A percentile compares a stretch with the other conserved stretches of the same genome.
Conservation (phyloP, 129 eudicot genomes). For the Centrapalus pauciflorus region DNA sequence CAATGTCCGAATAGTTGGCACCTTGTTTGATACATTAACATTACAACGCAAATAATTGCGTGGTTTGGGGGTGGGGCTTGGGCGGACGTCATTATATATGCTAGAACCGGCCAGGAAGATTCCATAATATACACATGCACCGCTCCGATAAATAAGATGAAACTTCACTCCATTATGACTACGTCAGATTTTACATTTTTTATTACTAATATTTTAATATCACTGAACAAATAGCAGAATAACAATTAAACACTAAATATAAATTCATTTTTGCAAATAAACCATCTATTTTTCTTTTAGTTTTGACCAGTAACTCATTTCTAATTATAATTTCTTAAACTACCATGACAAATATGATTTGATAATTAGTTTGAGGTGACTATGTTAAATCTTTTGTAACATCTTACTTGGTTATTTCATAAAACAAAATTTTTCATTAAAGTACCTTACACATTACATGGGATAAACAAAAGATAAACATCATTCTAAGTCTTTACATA, state of each 20-base stretch:
- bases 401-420: too few relatives aligned
- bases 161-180: slow-evolving; percentile 17
- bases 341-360: too few relatives aligned
- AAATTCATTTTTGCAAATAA: too few relatives aligned
- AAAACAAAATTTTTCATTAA: too few relatives aligned
- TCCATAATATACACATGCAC: slow-evolving; percentile 25
- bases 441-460: too few relatives aligned
- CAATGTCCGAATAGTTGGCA: not conserved
- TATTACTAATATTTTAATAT: not conserved
- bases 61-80: slow-evolving; percentile 11
- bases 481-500: too few relatives aligned
- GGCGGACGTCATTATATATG: not conserved
- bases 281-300: too few relatives aligned
- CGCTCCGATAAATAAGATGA: slow-evolving; percentile 28
- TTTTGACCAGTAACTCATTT: too few relatives aligned
- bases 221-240: not conserved
- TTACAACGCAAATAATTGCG: not conserved
- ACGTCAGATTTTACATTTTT: not conserved
- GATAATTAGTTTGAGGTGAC: too few relatives aligned
- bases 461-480: too few relatives aligned
- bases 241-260: not conserved
- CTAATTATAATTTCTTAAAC: too few relatives aligned
- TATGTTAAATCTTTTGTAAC: too few relatives aligned
- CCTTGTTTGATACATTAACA: not conserved
- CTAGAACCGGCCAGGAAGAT: slow-evolving; percentile 18